A percentile compares a stretch with the other conserved stretches of the same genome.
Conservation (phyloP, 2,329 filamentous ascomycete genomes). For the Cytospora piceicola region DNA sequence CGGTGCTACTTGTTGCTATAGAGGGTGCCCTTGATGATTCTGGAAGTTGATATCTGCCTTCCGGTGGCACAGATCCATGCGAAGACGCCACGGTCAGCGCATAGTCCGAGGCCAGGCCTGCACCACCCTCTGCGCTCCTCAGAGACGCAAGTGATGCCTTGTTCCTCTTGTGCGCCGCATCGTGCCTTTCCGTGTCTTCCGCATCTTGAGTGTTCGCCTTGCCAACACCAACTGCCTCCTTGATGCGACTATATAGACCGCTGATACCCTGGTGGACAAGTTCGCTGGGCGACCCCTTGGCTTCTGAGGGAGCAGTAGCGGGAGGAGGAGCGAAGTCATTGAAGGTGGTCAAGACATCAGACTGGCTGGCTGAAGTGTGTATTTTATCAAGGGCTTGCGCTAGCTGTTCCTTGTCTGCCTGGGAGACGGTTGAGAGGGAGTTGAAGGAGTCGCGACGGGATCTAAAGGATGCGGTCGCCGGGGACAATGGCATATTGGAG, state of each 20-base stretch:
- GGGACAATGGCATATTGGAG: constrained; percentile 40
- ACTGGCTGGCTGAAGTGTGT: constrained; percentile 84
- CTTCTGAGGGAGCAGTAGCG: constrained; percentile 62
- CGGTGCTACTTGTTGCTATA: constrained; percentile 52
- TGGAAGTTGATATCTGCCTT: constrained; percentile 47
- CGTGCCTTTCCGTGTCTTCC: constrained; percentile 43
- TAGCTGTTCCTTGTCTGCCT: constrained; percentile 73
- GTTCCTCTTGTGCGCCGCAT: constrained; percentile 16
- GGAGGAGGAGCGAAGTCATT: constrained; percentile 84
- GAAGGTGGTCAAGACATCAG: constrained; percentile 85
- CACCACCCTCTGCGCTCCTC: constrained; percentile 34
- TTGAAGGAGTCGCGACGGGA: constrained; percentile 46
- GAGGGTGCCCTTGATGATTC: constrained; percentile 54
- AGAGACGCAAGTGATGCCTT: constrained; percentile 37
- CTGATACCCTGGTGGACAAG: constrained; percentile 83
- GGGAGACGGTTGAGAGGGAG: constrained; percentile 52
- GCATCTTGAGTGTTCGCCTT: constrained; percentile 38
- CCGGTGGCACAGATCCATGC: constrained; percentile 31
- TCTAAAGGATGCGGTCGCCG: constrained; percentile 37
- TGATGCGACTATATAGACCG: constrained; percentile 84
- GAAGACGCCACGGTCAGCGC: constrained; percentile 35
- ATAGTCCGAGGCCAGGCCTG: constrained; percentile 20
- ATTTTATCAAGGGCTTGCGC: constrained; percentile 83
- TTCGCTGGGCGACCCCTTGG: constrained; percentile 72
- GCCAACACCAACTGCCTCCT: constrained; percentile 76